These are phyloP conservation scores for Irineochytrium annulatum DNA, from an alignment of 192 early-diverging fungal genomes.

Conservation along the genomic window DNA sequence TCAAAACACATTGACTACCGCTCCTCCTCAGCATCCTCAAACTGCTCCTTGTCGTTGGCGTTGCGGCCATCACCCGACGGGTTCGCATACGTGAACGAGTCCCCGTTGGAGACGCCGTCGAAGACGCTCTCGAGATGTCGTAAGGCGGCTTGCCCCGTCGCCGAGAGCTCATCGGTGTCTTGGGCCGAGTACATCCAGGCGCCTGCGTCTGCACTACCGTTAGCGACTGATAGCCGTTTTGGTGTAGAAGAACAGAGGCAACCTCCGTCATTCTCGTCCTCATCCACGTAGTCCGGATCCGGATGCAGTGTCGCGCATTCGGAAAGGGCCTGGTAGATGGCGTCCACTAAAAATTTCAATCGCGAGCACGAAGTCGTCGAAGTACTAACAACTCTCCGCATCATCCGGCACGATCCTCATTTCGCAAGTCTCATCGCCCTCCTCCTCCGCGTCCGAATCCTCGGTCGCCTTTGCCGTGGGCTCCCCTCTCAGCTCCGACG, in stretches of 20 bases:
- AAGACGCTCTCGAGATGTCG: constrained; percentile 23
- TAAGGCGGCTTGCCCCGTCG: constrained; percentile 21
- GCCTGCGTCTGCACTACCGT: background rate
- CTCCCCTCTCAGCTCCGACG: background rate
- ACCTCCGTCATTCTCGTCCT: constrained; percentile 18
- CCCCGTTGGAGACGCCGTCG: constrained; percentile 16
- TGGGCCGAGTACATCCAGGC: constrained; percentile 18
- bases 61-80: background rate
- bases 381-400: constrained; percentile 43
- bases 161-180: background rate
- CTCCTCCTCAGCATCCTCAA: constrained; percentile 21
- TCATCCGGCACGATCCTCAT: constrained; percentile 60
- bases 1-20: no score
- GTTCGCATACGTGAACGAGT: background rate
- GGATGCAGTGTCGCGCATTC: constrained; percentile 67
- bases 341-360: no score
- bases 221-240: no score
- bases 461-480: background rate
- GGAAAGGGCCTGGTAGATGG: constrained; percentile 60
- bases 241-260: no score
- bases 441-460: constrained; percentile 6
- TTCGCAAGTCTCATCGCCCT: constrained; percentile 45
- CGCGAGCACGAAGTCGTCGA: no score
- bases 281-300: constrained; percentile 49
- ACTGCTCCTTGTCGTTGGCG: constrained; percentile 6